phyloP scores from a whole-genome alignment of 2,329 filamentous ascomycete genomes.

The Aspergillus proliferans region DNA sequence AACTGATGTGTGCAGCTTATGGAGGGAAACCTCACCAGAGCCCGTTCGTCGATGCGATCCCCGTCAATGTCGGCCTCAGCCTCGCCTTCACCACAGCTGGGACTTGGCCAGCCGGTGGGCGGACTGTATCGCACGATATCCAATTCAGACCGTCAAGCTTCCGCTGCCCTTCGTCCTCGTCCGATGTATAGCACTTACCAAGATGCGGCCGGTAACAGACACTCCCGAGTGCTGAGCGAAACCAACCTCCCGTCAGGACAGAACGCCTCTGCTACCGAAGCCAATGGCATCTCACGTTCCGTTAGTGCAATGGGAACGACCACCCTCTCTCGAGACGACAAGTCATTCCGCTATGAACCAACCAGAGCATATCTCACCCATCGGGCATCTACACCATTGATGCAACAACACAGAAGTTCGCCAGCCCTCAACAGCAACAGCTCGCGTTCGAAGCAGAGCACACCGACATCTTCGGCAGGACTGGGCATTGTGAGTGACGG shows the following conservation, averaged over 20 bases:
- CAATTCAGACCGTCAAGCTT: conserved; percentile 35
- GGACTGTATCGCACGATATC: conserved; percentile 39
- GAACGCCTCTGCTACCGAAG: conserved; percentile 24
- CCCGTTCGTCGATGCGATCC: conserved; percentile 60
- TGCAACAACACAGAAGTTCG: conserved; percentile 18
- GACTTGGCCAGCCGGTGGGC: conserved; percentile 35
- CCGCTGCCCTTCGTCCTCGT: conserved; percentile 42
- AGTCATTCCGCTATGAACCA: conserved; percentile 28
- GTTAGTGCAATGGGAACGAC: conserved; percentile 52
- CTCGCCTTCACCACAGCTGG: conserved; percentile 30
- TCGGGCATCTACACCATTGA: conserved; percentile 33
- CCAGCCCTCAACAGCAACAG: conserved; percentile 1
- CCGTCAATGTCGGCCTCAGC: conserved; percentile 46
- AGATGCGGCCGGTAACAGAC: conserved; percentile 40
- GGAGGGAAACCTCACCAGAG: conserved; percentile 83
- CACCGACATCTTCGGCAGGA: conserved; percentile 17
- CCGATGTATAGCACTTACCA: conserved; percentile 30
- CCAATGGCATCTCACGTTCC: conserved; percentile 50
- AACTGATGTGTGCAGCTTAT: conserved; percentile 59
- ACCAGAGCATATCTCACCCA: conserved; percentile 28
- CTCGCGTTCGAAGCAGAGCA: conserved; percentile 9
- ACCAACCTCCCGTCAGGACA: conserved; percentile 45
- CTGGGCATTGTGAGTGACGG: conserved; percentile 22
- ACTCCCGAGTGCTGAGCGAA: conserved; percentile 59
- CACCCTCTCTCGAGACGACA: conserved; percentile 26